Percentiles rank a stretch among this genome's conserved stretches.
Evolutionary conservation across 805 yeast species (phyloP).

Genomic region (Candida andamanensis): DNA sequence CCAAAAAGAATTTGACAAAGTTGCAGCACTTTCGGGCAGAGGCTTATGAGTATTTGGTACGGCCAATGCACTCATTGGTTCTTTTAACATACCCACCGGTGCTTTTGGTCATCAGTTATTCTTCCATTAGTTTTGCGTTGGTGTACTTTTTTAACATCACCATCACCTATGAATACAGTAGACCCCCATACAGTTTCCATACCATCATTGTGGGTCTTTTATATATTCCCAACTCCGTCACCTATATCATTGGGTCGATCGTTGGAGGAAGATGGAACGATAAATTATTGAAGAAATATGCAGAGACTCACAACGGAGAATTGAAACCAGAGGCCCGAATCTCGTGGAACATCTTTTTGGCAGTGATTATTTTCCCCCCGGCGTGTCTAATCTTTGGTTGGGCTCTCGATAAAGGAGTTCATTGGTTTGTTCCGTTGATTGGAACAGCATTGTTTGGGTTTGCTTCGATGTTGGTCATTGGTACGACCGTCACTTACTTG

Average conservation of each 20-base stretch:
- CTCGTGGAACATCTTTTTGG: slow-evolving; percentile 66
- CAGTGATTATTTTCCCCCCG: slow-evolving; percentile 57
- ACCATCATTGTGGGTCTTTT: slow-evolving; percentile 65
- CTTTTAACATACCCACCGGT: slow-evolving; percentile 74
- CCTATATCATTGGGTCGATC: slow-evolving; percentile 71
- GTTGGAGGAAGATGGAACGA: slow-evolving; percentile 82
- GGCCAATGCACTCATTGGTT: slow-evolving; percentile 59
- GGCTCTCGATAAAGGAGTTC: slow-evolving; percentile 60
- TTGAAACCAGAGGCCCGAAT: slow-evolving; percentile 74
- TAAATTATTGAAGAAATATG: slow-evolving; percentile 45
- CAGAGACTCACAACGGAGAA: slow-evolving; percentile 56
- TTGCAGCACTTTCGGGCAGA: slow-evolving; percentile 17
- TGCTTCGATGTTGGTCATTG: slow-evolving; percentile 79
- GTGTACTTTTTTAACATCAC: slow-evolving; percentile 74
- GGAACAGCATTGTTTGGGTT: slow-evolving; percentile 82
- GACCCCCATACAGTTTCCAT: slow-evolving; percentile 64
- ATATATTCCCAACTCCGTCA: slow-evolving; percentile 78
- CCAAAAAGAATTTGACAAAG: not conserved
- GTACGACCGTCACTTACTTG: slow-evolving; percentile 72
- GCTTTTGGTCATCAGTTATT: slow-evolving; percentile 54
- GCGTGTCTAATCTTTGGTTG: slow-evolving; percentile 76
- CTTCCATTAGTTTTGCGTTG: slow-evolving; percentile 67
- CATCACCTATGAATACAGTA: slow-evolving; percentile 55
- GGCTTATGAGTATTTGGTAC: slow-evolving; percentile 44
- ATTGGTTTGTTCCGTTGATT: slow-evolving; percentile 75